Evolutionary conservation across 1,284 basidiomycete genomes (phyloP).

Genomic region (Coniferiporia sulphurascens): DNA sequence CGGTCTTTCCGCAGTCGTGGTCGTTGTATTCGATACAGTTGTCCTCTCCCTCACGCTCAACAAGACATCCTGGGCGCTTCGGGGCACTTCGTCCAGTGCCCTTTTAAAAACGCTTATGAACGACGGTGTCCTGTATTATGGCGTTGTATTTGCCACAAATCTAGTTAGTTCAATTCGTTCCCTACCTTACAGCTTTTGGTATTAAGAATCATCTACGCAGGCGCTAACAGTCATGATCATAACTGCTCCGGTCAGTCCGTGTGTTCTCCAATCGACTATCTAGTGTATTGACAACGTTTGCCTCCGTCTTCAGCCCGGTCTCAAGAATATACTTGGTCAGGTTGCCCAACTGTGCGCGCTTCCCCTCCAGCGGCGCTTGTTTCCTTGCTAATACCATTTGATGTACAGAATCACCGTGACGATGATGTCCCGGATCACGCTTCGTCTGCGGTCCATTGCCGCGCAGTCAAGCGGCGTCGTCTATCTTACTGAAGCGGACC

Average conservation of each 20-base stretch:
- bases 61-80: background rate
- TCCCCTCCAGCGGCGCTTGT: background rate
- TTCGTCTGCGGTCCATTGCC: slow-evolving; percentile 14
- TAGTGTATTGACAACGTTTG: background rate
- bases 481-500: background rate
- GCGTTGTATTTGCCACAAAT: slow-evolving; percentile 11
- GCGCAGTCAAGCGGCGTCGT: background rate
- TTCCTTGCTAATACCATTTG: background rate
- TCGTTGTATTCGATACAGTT: slow-evolving; percentile 13
- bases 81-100: background rate
- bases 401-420: slow-evolving; percentile 13
- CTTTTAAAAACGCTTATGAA: slow-evolving; percentile 7
- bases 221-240: slow-evolving; percentile 17
- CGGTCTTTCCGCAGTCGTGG: slow-evolving; percentile 1
- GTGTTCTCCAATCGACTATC: background rate
- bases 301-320: slow-evolving; percentile 9
- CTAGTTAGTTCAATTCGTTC: slow-evolving; percentile 5
- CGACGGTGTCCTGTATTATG: slow-evolving; percentile 16
- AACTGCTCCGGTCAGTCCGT: slow-evolving; percentile 14
- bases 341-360: slow-evolving; percentile 7
- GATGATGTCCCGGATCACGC: slow-evolving; percentile 20
- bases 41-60: slow-evolving; percentile 8
- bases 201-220: background rate
- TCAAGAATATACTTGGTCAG: slow-evolving; percentile 20
- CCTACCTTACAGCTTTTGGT: background rate